These are phyloP conservation scores for Acanthamoeba royreba DNA, from an alignment of 208 protist species.

Conservation along the genomic window DNA sequence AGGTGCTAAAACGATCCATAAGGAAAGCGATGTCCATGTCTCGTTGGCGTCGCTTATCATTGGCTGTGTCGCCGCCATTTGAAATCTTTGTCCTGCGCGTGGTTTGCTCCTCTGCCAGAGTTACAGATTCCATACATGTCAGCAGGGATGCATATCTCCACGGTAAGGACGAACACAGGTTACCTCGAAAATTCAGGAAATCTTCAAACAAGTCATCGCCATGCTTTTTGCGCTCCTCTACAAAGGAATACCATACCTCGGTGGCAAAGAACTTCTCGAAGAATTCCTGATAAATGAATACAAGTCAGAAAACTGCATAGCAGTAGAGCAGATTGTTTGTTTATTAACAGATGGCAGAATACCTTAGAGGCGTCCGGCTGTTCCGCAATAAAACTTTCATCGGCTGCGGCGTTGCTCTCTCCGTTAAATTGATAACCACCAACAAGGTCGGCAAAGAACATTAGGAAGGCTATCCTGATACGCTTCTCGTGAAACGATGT, in stretches of 20 bases:
- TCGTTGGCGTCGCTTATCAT: not conserved
- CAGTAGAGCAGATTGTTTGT: not conserved
- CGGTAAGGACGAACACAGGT: not conserved
- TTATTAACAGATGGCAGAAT: not conserved
- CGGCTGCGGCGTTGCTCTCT: not conserved
- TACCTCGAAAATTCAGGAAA: not conserved
- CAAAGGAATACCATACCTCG: not conserved
- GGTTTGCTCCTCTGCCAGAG: not conserved
- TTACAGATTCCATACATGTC: too few relatives aligned
- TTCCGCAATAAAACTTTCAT: not conserved
- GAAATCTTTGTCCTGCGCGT: not conserved
- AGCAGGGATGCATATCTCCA: too few relatives aligned
- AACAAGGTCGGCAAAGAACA: conserved; percentile 1
- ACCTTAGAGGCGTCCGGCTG: not conserved
- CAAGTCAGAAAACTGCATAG: not conserved
- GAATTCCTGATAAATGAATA: not conserved
- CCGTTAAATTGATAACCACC: not conserved
- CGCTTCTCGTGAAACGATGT: not conserved
- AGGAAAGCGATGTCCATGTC: not conserved
- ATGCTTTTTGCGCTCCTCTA: not conserved
- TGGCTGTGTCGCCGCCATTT: not conserved
- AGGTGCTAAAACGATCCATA: not conserved
- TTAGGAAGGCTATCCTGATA: not conserved
- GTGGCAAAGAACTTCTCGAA: not conserved
- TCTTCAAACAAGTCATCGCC: conserved; percentile 14